These are phyloP conservation scores for Vanderwaltozyma verrucispora DNA, from an alignment of 805 yeast species.

Conservation along the genomic window DNA sequence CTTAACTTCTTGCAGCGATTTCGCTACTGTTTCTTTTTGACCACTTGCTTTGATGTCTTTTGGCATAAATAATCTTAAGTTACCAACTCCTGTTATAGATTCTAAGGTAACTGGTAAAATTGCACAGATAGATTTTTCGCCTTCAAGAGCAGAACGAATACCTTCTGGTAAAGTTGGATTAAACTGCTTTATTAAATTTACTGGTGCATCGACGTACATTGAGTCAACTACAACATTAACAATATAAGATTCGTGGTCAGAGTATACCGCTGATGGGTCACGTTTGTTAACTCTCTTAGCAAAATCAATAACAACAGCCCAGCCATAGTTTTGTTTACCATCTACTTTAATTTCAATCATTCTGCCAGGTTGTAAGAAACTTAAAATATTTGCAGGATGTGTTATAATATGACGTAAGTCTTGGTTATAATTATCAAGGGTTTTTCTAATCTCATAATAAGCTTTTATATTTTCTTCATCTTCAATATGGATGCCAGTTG, in stretches of 20 bases:
- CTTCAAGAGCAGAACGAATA: slow-evolving; percentile 68
- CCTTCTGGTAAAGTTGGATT: slow-evolving; percentile 80
- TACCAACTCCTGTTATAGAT: slow-evolving; percentile 66
- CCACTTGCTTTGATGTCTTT: slow-evolving; percentile 54
- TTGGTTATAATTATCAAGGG: slow-evolving; percentile 55
- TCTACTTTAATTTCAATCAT: slow-evolving; percentile 54
- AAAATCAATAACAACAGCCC: slow-evolving; percentile 84
- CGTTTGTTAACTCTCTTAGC: slow-evolving; percentile 60
- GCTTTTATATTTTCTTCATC: slow-evolving; percentile 69
- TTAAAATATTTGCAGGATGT: slow-evolving; percentile 80
- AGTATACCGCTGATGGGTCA: slow-evolving; percentile 43
- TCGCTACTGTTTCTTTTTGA: slow-evolving; percentile 51
- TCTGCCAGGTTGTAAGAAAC: slow-evolving; percentile 84
- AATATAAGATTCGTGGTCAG: slow-evolving; percentile 84
- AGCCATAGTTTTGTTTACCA: slow-evolving; percentile 66
- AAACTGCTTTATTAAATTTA: slow-evolving; percentile 64
- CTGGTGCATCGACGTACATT: slow-evolving; percentile 77
- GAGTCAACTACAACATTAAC: slow-evolving; percentile 75
- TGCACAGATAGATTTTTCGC: slow-evolving; percentile 63
- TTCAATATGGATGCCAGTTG: slow-evolving; percentile 46
- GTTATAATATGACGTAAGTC: slow-evolving; percentile 77
- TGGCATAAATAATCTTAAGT: slow-evolving; percentile 73
- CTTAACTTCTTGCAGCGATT: slow-evolving; percentile 69
- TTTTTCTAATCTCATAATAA: slow-evolving; percentile 71
- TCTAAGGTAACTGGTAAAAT: slow-evolving; percentile 77